Conservation (phyloP, 75 land plant genomes). For the Sequoia sempervirens region DNA sequence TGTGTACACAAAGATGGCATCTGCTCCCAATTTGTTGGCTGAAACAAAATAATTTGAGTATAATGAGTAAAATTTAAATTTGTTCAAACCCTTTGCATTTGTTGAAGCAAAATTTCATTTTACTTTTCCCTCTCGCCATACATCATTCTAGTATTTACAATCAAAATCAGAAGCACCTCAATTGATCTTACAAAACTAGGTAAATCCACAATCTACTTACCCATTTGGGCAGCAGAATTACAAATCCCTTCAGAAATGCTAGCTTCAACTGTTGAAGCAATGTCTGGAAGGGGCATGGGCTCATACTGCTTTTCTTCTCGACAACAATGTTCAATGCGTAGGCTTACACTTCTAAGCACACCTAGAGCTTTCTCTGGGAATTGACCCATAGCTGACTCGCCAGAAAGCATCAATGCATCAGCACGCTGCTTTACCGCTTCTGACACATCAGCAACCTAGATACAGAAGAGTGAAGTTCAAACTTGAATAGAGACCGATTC, state of each 20-base stretch:
- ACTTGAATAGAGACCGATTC: neutral
- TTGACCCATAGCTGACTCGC: constrained; percentile 82
- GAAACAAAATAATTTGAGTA: constrained; percentile 13
- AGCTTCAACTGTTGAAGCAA: constrained; percentile 34
- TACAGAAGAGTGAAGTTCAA: neutral
- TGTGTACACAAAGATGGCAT: constrained; percentile 83
- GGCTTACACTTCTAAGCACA: constrained; percentile 57
- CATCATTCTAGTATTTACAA: neutral
- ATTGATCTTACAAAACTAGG: neutral
- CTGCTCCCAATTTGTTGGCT: constrained; percentile 75
- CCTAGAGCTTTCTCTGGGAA: constrained; percentile 66
- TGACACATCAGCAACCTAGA: constrained; percentile 76
- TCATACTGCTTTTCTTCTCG: constrained; percentile 43
- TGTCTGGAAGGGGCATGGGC: constrained; percentile 14
- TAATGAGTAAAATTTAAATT: neutral
- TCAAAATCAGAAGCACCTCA: neutral
- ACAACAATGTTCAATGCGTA: constrained; percentile 59
- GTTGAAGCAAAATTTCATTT: neutral
- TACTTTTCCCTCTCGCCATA: neutral
- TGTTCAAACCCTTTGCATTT: neutral
- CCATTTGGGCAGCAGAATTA: constrained; percentile 61
- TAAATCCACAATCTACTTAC: constrained; percentile 19
- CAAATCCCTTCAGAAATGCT: constrained; percentile 54
- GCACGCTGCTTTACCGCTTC: constrained; percentile 63
- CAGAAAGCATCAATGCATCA: constrained; percentile 90